Evolutionary conservation across 2,329 filamentous ascomycete genomes (phyloP).

Genomic region (Hypoxylon sp.): DNA sequence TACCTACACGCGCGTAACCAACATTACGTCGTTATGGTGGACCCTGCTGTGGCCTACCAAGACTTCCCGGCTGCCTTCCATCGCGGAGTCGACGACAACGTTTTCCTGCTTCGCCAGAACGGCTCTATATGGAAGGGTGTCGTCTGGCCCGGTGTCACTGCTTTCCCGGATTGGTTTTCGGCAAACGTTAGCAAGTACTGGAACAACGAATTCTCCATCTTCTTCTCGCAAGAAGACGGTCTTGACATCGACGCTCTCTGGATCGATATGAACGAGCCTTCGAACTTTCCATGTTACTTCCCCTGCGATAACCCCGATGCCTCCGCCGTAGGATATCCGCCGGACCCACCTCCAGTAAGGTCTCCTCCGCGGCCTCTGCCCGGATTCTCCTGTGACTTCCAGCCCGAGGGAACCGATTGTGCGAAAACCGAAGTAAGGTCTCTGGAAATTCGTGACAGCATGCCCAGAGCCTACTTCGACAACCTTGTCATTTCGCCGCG

Average conservation of each 20-base stretch:
- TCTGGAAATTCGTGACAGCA: constrained; percentile 48
- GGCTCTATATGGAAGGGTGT: constrained; percentile 73
- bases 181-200: constrained; percentile 76
- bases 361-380: constrained; percentile 75
- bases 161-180: constrained; percentile 84
- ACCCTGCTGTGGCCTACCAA: constrained; percentile 72
- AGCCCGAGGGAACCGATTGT: constrained; percentile 66
- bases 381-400: constrained; percentile 78
- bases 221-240: constrained; percentile 75
- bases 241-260: constrained; percentile 84
- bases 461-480: constrained; percentile 50
- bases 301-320: constrained; percentile 67
- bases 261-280: constrained; percentile 78
- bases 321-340: constrained; percentile 66
- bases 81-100: constrained; percentile 59
- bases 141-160: constrained; percentile 82
- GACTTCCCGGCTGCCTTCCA: constrained; percentile 61
- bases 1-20: constrained; percentile 77
- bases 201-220: constrained; percentile 75
- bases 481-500: constrained; percentile 42
- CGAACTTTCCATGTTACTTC: constrained; percentile 65
- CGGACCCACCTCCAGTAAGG: constrained; percentile 73
- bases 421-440: constrained; percentile 48
- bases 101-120: constrained; percentile 67
- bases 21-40: constrained; percentile 84